Base-by-base conservation (phyloP, 116 monocot species). In the Iris pallida region DNA sequence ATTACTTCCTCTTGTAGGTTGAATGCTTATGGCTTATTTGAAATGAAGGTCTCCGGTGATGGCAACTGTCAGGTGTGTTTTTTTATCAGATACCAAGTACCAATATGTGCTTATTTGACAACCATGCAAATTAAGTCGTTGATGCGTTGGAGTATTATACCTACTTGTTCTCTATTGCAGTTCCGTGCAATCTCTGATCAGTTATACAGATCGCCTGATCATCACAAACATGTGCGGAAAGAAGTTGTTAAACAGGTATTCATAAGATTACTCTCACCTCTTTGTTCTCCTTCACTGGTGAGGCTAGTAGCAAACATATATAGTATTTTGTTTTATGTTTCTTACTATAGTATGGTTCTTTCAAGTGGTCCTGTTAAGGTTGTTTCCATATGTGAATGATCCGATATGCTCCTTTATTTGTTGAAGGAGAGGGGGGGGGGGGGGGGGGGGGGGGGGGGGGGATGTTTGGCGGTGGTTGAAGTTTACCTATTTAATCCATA, bases 181-280 rank as follows among this genome's bases (percentile, higher is more conserved):
- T 99, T 99, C 51, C 90, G 93, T 66, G 93, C 99, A 70, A 73
- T 99, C 51, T 99, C 99, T 64, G 99, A 99, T 65, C 99, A 99
- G 77, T 65, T 99, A 49, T 99, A 84, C 68, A 84, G 79, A 58
- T 93, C 91, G 51, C 82, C 93, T 59, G 90, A 99, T 13, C 66
- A 99, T 76, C 99, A 99, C 64, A 99, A 90, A 68, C 57, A 78
- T 81, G 84, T 99, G 9, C 75, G 99, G 14, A 99, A 88, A 77
- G 82, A 93, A 17, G 74, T 93, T 45, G 94, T 93, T 52, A 88
- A 90, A 64, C 99, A 99, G 99, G 99, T 99, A 79, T 67, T 41
- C 9, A 55, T 68, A 7, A 55, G 42, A 58, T 63, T 55, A 3
- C 53, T 7, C 47, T 54, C 67, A 67, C 4, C 4, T 19, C 41